Evolutionary conservation across 345 rosid genomes (phyloP).

Genomic region (Physaria fendleri): DNA sequence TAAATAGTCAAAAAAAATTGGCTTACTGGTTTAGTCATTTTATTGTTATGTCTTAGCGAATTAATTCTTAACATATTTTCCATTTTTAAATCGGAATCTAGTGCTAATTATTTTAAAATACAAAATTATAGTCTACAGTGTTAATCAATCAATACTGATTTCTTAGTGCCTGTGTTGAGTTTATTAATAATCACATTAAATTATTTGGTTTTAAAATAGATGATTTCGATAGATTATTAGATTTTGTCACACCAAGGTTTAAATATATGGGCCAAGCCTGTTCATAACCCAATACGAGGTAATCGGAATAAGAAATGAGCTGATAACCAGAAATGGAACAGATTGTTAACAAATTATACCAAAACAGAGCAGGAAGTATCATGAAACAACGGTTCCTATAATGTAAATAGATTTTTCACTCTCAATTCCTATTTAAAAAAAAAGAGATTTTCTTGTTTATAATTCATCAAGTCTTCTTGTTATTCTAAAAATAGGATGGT

Average conservation of each 20-base stretch:
- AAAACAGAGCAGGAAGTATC: background rate
- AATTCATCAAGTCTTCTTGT: background rate
- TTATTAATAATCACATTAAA: background rate
- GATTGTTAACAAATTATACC: background rate
- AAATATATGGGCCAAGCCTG: background rate
- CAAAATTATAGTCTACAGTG: background rate
- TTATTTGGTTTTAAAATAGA: background rate
- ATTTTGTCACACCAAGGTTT: background rate
- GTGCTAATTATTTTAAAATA: background rate
- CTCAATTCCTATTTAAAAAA: constrained; percentile 1
- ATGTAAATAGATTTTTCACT: background rate
- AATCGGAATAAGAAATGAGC: background rate
- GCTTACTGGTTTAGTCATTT: background rate
- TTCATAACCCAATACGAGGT: background rate
- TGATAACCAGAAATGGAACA: background rate
- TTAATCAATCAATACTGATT: background rate
- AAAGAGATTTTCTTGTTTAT: background rate
- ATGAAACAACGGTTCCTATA: background rate
- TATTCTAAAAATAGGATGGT: constrained; percentile 11
- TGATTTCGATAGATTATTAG: background rate
- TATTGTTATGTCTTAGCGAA: background rate
- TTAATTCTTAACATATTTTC: background rate
- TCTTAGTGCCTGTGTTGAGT: background rate
- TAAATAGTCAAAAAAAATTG: background rate
- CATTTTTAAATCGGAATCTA: background rate